Evolutionary conservation across 768 basidiomycete species (phyloP), one percentile per base, ranked within the genome.

Genomic region (Auricularia sp.): DNA sequence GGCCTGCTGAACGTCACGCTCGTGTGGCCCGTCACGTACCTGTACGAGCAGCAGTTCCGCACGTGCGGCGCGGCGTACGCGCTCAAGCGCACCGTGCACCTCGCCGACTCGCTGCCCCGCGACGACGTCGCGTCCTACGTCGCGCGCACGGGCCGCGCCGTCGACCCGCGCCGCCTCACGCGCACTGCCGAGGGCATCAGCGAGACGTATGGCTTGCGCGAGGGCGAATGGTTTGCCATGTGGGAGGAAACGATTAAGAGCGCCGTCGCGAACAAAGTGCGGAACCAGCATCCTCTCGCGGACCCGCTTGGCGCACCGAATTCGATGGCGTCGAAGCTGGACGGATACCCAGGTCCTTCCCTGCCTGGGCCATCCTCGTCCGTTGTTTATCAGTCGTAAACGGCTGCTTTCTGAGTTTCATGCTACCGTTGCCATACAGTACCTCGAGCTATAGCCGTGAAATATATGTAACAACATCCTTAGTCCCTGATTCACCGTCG

Each of bases 21-120:
- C 65, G 79, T 93, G 65, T 93, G 84, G 70, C 91, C 90, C 0
- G 85, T 91, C 72, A 80, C 93, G 66, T 74, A 93, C 3, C 91
- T 84, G 74, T 84, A 59, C 56, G 56, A 59, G 56, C 69, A 85
- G 71, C 83, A 85, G 3, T 87, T 88, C 73, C 80, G 86, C 68
- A 70, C 77, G 4, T 87, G 86, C 62, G 90, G 90, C 21, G 84
- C 84, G 14, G 88, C 87, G 11, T 91, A 89, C 70, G 80, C 87
- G n/a, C 75, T 91, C 56, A 88, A 65, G 63, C 63, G 51, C n/a
- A 62, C 61, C 64, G 70, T 64, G 21, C 65, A 65, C 51, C 61
- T 61, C 23, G 58, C 62, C 47, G 68, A 66, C 36, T 64, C 67
- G 8, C 23, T 63, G 1, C 63, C 67, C 18, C 64, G 67, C 6